phyloP scores from a whole-genome alignment of 1,139 yeast genomes.

The Sugiyamaella japonica region DNA sequence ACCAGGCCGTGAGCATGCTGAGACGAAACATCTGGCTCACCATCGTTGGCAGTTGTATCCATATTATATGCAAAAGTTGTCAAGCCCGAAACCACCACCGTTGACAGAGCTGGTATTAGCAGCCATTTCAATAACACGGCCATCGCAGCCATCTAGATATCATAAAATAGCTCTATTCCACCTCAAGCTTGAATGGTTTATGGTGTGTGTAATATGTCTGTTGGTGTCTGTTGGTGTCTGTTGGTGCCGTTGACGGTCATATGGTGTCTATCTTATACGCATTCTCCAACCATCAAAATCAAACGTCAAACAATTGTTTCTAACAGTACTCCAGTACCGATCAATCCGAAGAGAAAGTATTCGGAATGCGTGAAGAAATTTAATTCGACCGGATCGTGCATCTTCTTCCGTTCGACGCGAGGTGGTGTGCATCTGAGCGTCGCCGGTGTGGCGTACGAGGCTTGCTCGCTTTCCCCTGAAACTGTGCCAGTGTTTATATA shows the following conservation, averaged over 20 bases:
- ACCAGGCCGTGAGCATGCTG: background rate
- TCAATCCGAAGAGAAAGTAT: background rate
- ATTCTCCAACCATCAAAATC: background rate
- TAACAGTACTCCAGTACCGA: too few species aligned
- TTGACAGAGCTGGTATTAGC: background rate
- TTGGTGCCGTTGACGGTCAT: background rate
- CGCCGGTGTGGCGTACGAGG: conserved; percentile 2
- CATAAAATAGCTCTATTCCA: background rate
- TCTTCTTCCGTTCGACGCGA: conserved; percentile 1
- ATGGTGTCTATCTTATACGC: background rate
- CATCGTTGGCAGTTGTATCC: background rate
- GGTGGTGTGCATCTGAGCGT: conserved; percentile 2
- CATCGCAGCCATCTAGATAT: background rate
- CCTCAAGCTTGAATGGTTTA: background rate
- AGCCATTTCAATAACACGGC: conserved; percentile 1
- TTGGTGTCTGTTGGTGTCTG: too few species aligned
- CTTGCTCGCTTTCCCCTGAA: conserved; percentile 1
- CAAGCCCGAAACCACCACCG: background rate
- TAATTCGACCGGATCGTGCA: conserved; percentile 2
- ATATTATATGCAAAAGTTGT: conserved; percentile 3
- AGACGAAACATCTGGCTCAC: background rate
- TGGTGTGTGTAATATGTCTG: background rate
- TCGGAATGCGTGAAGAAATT: conserved; percentile 1
- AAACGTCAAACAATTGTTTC: background rate
- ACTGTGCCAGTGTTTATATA: background rate